Percentiles rank a stretch among this genome's conserved stretches.
phyloP scores from a whole-genome alignment of 1,139 yeast species.

The Groenewaldozyma auringiensis region DNA sequence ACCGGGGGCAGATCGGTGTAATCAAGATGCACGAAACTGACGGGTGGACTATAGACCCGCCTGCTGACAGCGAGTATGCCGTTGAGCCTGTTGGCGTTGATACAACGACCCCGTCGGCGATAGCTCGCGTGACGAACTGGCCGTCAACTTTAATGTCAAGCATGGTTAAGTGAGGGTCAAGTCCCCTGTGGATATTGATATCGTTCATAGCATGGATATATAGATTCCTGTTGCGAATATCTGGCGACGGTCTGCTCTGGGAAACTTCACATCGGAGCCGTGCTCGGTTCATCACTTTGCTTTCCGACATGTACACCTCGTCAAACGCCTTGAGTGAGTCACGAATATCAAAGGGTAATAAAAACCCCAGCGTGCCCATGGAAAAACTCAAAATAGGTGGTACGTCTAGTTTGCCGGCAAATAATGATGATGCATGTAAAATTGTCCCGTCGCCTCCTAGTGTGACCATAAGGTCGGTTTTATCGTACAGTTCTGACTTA shows the following conservation, averaged over 20 bases:
- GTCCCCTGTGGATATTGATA: constrained; percentile 78
- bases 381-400: constrained; percentile 88
- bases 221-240: constrained; percentile 7
- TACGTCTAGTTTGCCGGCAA: constrained; percentile 44
- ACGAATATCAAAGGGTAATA: constrained; percentile 71
- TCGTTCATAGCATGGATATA: constrained; percentile 79
- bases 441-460: constrained; percentile 97
- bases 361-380: constrained; percentile 84
- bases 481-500: constrained; percentile 45
- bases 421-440: constrained; percentile 57
- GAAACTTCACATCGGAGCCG: constrained; percentile 62
- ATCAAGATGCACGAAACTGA: constrained; percentile 71
- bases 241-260: constrained; percentile 8
- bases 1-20: constrained; percentile 92
- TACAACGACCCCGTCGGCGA: constrained; percentile 81
- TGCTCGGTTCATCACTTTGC: constrained; percentile 65
- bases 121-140: constrained; percentile 76
- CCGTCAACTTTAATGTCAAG: constrained; percentile 77
- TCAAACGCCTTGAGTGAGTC: constrained; percentile 56
- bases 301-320: constrained; percentile 57
- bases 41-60: constrained; percentile 91
- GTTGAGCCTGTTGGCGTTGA: constrained; percentile 95
- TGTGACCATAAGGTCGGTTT: constrained; percentile 68
- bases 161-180: constrained; percentile 76
- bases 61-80: constrained; percentile 82